phyloP scores from a whole-genome alignment of 352 stramenopile genomes.

The Thalassiosira ordinaria region DNA sequence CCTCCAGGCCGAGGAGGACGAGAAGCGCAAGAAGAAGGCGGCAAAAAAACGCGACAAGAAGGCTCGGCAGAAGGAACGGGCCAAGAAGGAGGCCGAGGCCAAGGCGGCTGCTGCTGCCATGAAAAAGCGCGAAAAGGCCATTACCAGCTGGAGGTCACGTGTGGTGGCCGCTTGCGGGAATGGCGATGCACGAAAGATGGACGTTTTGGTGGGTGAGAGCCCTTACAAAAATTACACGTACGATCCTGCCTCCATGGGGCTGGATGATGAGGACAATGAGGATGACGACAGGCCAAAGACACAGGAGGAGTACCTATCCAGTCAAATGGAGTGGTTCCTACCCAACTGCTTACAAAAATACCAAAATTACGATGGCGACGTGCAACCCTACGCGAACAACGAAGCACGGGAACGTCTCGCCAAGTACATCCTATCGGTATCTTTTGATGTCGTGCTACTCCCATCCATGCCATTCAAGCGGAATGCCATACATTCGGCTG shows the following conservation, averaged over 20 bases:
- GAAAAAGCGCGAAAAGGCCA: slow-evolving; percentile 76
- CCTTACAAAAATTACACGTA: slow-evolving; percentile 61
- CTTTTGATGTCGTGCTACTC: slow-evolving; percentile 44
- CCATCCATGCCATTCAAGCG: slow-evolving; percentile 31
- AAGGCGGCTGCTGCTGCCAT: slow-evolving; percentile 68
- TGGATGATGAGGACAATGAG: slow-evolving; percentile 9
- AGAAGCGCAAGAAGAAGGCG: slow-evolving; percentile 57
- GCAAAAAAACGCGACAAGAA: slow-evolving; percentile 80
- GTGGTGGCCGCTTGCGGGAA: slow-evolving; percentile 68
- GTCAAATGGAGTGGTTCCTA: slow-evolving; percentile 76
- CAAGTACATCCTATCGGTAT: slow-evolving; percentile 43
- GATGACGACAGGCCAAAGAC: slow-evolving; percentile 22
- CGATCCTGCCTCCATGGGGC: background rate
- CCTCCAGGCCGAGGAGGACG: slow-evolving; percentile 63
- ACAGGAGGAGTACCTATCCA: slow-evolving; percentile 46
- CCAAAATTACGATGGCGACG: slow-evolving; percentile 5
- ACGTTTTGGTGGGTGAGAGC: slow-evolving; percentile 69
- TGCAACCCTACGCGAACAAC: slow-evolving; percentile 42
- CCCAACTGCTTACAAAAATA: slow-evolving; percentile 76
- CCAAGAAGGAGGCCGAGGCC: slow-evolving; percentile 69
- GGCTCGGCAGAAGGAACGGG: slow-evolving; percentile 69
- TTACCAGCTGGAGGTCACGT: slow-evolving; percentile 72
- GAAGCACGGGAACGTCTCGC: slow-evolving; percentile 41
- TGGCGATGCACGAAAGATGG: slow-evolving; percentile 65
- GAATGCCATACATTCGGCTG: slow-evolving; percentile 47